Evolutionary conservation across 1,284 basidiomycete genomes (phyloP).

Genomic region (Ustilago cynodontis): DNA sequence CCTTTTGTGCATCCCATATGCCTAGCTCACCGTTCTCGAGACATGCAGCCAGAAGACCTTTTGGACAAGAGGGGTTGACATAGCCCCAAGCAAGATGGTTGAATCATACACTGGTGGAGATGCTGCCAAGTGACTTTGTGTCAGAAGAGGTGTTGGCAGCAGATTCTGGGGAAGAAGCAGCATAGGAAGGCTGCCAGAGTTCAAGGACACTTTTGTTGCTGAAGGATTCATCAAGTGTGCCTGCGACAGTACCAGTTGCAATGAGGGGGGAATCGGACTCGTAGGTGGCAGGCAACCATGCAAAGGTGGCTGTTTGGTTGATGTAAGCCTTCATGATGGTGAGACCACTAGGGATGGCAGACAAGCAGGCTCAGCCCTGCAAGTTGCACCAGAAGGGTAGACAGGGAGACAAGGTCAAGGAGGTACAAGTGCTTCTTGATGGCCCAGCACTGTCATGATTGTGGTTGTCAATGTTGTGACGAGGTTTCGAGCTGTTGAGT

Average conservation of each 20-base stretch:
- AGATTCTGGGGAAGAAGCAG: slow-evolving; percentile 18
- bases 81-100: slow-evolving; percentile 94
- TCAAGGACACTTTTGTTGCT: slow-evolving; percentile 93
- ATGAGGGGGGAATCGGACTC: slow-evolving; percentile 77
- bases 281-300: slow-evolving; percentile 83
- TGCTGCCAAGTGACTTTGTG: slow-evolving; percentile 55
- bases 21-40: slow-evolving; percentile 95
- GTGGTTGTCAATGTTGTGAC: no score
- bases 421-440: no score
- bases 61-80: slow-evolving; percentile 77
- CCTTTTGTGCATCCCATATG: slow-evolving; percentile 84
- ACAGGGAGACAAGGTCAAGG: no score
- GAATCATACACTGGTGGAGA: slow-evolving; percentile 74
- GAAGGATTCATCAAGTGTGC: slow-evolving; percentile 95
- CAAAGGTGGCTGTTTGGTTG: slow-evolving; percentile 82
- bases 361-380: slow-evolving; percentile 22
- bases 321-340: slow-evolving; percentile 65
- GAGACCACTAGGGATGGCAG: not conserved
- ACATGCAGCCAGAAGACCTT: slow-evolving; percentile 91
- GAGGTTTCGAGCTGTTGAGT: no score
- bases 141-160: slow-evolving; percentile 12
- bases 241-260: slow-evolving; percentile 95
- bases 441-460: no score
- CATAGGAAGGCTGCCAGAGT: slow-evolving; percentile 77
- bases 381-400: slow-evolving; percentile 2